Base-by-base conservation (phyloP, 495 filamentous ascomycete genomes). In the Geopyxis carbonaria region DNA sequence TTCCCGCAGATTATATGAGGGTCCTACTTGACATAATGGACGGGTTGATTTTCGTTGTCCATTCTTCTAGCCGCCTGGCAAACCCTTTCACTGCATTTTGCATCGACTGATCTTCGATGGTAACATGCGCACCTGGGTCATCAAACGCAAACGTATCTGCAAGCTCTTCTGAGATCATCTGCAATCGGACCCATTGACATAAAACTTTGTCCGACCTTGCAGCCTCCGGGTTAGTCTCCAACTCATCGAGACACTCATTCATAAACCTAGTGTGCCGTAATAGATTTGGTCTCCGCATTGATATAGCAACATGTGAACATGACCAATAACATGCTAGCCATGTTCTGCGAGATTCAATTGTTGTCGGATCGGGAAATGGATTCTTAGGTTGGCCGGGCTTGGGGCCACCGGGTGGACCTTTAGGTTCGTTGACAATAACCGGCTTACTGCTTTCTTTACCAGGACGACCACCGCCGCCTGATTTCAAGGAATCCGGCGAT, bases 241-340 rank as follows among this genome's bases (percentile, higher is more conserved):
- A 61, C 2, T 78, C 68, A 1, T 80, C 70, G 31, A 93, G 57
- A 45, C 77, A 86, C 48, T 95, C 85, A 13, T 75, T 70, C 74
- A 93, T 82, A 50, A 89, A 91, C 4, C 74, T 64, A 7, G 75
- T 76, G 76, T 80, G 92, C 11, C 79, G 68, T 23, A 93, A 65
- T 10, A 93, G 60, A 45, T 85, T 84, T 0, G 78, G 75, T n/a
- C 84, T 73, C 35, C 84, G 70, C 40, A 87, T 59, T 6, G 81
- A 73, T 67, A 85, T 82, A 9, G 84, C 65, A 4, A 73, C 71
- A 54, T 81, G 85, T 13, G 60, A 63, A 9, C 62, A 73, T 27
- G 87, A 50, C 50, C 84, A 87, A 57, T 92, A 93, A 50, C 81
- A 86, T 0, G 68, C 68, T 25, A 93, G 57, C 72, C 83, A 93